Conservation (phyloP, 305 asterid genomes). For the Stenogyne calaminthoides region DNA sequence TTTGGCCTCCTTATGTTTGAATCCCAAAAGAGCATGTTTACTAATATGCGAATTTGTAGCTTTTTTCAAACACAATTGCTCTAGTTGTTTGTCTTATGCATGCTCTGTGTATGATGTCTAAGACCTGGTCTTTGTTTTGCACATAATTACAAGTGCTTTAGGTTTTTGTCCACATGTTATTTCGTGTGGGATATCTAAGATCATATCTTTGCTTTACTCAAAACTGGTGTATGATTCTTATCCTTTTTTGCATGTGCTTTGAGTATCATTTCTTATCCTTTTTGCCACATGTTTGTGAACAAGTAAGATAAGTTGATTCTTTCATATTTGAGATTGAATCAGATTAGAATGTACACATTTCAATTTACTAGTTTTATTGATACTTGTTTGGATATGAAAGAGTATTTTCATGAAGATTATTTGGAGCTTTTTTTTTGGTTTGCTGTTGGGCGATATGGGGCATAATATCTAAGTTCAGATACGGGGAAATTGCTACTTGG, state of each 20-base stretch:
- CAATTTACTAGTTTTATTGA: neutral
- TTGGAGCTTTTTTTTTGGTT: no score
- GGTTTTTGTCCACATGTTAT: neutral
- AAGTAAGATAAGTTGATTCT: neutral
- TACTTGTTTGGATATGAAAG: no score
- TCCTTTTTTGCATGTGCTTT: no score
- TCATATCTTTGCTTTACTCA: constrained; percentile 9
- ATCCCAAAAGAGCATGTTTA: neutral
- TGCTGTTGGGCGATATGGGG: no score
- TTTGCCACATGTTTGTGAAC: neutral
- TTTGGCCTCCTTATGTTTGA: neutral
- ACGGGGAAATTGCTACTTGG: no score
- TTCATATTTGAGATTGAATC: constrained; percentile 10
- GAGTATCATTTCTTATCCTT: neutral
- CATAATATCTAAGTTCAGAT: no score
- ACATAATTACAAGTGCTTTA: neutral
- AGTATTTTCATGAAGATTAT: no score
- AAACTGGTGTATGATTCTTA: neutral
- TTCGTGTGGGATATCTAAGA: neutral
- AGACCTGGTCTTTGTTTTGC: constrained; percentile 14
- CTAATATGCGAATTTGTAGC: neutral
- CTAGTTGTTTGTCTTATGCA: neutral
- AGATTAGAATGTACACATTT: neutral
- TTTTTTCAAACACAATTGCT: neutral
- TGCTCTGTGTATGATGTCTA: neutral